phyloP scores from a whole-genome alignment of 2,329 filamentous ascomycete species.

The Pyrenophora graminea region DNA sequence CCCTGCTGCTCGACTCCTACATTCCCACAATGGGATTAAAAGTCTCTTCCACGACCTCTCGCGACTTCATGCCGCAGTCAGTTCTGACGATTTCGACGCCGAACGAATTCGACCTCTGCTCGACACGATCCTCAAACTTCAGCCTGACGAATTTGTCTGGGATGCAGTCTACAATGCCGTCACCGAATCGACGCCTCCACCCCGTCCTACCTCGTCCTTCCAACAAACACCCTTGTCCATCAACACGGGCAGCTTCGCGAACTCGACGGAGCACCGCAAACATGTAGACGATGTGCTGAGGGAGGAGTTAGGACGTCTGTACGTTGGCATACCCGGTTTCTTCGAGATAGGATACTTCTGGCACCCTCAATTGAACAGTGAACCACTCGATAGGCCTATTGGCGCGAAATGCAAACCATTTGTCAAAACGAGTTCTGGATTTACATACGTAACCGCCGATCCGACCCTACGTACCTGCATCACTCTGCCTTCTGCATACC shows the following conservation, averaged over 20 bases:
- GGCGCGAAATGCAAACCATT: too few species aligned
- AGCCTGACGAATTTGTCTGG: too few species aligned
- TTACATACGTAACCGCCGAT: too few species aligned
- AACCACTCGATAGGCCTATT: neutral
- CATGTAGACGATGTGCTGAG: constrained; percentile 23
- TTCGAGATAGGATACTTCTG: constrained; percentile 12
- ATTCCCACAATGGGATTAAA: neutral
- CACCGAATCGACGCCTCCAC: neutral
- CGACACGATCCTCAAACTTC: constrained; percentile 45
- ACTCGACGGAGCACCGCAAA: constrained; percentile 25
- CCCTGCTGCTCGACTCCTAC: neutral
- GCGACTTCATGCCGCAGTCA: neutral
- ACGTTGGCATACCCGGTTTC: constrained; percentile 29
- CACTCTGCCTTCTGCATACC: too few species aligned
- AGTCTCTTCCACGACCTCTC: neutral
- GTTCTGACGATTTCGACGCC: constrained; percentile 33
- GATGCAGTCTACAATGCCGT: neutral
- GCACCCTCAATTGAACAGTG: neutral
- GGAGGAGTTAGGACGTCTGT: constrained; percentile 25
- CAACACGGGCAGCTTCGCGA: constrained; percentile 23
- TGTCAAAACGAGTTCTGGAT: too few species aligned
- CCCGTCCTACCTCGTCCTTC: neutral
- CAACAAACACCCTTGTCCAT: neutral
- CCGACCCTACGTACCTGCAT: too few species aligned
- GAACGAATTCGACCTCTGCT: constrained; percentile 34